Percentiles rank a stretch among this genome's conserved stretches.
These are phyloP conservation scores for Taphrina flavorubra DNA, from an alignment of 1,139 yeast genomes.

Conservation along the genomic window DNA sequence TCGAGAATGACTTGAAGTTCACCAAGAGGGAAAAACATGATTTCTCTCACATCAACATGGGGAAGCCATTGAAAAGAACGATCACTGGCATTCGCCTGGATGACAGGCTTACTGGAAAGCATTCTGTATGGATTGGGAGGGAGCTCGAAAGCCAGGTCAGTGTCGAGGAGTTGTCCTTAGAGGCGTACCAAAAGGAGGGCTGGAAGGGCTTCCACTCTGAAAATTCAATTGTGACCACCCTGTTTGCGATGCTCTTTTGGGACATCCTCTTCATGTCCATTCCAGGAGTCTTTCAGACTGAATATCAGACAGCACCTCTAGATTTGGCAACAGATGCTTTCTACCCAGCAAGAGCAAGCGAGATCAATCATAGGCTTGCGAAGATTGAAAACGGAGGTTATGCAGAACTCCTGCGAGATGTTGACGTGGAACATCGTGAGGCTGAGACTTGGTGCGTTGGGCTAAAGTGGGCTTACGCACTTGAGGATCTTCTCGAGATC, in stretches of 20 bases:
- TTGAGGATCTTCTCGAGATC: slow-evolving; percentile 48
- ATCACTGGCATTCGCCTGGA: slow-evolving; percentile 42
- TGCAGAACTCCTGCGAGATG: slow-evolving; percentile 38
- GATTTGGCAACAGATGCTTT: slow-evolving; percentile 49
- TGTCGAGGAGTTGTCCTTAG: slow-evolving; percentile 52
- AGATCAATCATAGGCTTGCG: slow-evolving; percentile 44
- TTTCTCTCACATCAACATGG: slow-evolving; percentile 43
- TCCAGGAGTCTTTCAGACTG: slow-evolving; percentile 50
- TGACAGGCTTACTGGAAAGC: slow-evolving; percentile 42
- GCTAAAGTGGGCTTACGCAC: slow-evolving; percentile 51
- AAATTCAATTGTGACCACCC: slow-evolving; percentile 50
- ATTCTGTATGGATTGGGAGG: slow-evolving; percentile 43
- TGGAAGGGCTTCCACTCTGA: slow-evolving; percentile 54
- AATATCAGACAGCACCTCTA: slow-evolving; percentile 51
- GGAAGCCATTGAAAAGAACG: slow-evolving; percentile 42
- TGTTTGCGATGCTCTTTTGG: slow-evolving; percentile 51
- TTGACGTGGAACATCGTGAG: slow-evolving; percentile 43
- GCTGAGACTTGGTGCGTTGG: slow-evolving; percentile 49
- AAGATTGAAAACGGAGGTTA: slow-evolving; percentile 43
- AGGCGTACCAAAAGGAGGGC: slow-evolving; percentile 49
- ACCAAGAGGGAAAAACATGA: slow-evolving; percentile 44
- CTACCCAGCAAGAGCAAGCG: slow-evolving; percentile 44
- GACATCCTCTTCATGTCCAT: slow-evolving; percentile 49
- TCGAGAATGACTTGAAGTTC: slow-evolving; percentile 44
- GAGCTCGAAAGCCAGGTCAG: slow-evolving; percentile 45